Conservation (phyloP, 495 filamentous ascomycete genomes). For the Massariosphaeria phaeospora region DNA sequence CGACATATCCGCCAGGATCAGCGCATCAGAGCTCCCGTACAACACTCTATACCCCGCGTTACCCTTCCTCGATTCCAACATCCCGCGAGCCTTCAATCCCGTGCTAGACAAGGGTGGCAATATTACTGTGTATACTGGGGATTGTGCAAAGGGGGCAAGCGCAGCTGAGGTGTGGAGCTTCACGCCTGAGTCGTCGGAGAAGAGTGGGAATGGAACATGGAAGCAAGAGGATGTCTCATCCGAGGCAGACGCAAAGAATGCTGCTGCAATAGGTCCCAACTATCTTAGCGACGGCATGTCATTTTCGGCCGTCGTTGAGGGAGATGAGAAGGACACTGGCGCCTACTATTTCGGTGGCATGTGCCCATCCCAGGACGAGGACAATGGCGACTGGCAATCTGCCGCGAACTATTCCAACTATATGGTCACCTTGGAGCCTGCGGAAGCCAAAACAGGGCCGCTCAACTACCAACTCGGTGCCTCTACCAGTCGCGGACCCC, state of each 20-base stretch:
- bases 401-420: conserved; percentile 70
- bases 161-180: conserved; percentile 55
- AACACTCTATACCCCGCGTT: conserved; percentile 55
- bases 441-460: conserved; percentile 31
- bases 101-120: conserved; percentile 60
- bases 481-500: conserved; percentile 51
- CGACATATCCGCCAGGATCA: conserved; percentile 56
- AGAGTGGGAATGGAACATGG: conserved; percentile 56
- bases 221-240: conserved; percentile 33
- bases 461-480: conserved; percentile 42
- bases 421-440: conserved; percentile 58
- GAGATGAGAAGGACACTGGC: conserved; percentile 47
- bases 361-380: conserved; percentile 58
- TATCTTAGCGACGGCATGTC: conserved; percentile 62
- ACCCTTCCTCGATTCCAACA: conserved; percentile 55
- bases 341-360: conserved; percentile 83
- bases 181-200: conserved; percentile 39
- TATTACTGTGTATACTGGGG: conserved; percentile 64
- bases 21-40: conserved; percentile 49
- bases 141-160: conserved; percentile 51
- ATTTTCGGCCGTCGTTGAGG: conserved; percentile 58
- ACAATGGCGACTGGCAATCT: conserved; percentile 52
- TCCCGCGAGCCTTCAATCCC: conserved; percentile 53
- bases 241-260: conserved; percentile 35
- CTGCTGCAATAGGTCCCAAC: conserved; percentile 50